A percentile compares a stretch with the other conserved stretches of the same genome.
Evolutionary conservation across 2,329 filamentous ascomycete genomes (phyloP).

Genomic region (Delphinella strobiligena): DNA sequence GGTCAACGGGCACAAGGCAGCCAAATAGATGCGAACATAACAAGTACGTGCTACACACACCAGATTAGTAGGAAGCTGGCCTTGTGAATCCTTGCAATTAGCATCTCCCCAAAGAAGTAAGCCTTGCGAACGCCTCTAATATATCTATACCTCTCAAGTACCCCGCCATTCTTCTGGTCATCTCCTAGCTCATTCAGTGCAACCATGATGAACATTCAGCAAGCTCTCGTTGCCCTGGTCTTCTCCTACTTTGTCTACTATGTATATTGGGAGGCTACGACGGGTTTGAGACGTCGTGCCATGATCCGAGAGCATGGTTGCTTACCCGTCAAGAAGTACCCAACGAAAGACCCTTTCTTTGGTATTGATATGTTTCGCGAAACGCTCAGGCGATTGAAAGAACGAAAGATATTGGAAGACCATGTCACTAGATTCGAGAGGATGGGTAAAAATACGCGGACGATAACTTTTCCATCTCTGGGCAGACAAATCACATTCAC

Average conservation of each 20-base stretch:
- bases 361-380: constrained; percentile 38
- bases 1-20: no score
- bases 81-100: no score
- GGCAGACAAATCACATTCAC: constrained; percentile 21
- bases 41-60: no score
- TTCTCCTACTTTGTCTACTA: constrained; percentile 23
- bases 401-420: constrained; percentile 23
- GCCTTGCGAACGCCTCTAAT: no score
- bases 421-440: constrained; percentile 26
- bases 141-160: no score
- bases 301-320: constrained; percentile 35
- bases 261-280: constrained; percentile 21
- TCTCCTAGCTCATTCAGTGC: neutral
- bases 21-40: no score
- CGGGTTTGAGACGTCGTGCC: constrained; percentile 24
- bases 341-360: constrained; percentile 43
- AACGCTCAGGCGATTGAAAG: constrained; percentile 26
- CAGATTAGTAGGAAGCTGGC: no score
- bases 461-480: constrained; percentile 31
- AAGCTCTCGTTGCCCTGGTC: constrained; percentile 18
- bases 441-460: constrained; percentile 36
- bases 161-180: no score
- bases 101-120: no score
- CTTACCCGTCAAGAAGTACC: constrained; percentile 32
- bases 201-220: neutral